Conservation (phyloP, 345 rosid genomes). For the Angophora floribunda region DNA sequence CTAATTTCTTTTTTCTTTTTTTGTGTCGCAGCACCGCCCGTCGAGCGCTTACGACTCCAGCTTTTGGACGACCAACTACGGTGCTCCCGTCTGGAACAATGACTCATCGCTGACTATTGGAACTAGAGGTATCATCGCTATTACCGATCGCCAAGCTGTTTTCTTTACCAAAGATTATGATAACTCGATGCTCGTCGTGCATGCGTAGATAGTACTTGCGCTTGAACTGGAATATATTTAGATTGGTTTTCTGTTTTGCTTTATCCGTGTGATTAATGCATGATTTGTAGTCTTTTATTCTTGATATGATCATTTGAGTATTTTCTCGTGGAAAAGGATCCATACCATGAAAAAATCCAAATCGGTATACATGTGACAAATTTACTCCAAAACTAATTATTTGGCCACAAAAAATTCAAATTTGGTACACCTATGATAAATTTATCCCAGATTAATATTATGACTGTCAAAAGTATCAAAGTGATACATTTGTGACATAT, state of each 20-base stretch:
- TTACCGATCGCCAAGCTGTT: background rate
- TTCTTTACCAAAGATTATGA: background rate
- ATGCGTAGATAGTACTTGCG: background rate
- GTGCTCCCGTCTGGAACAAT: conserved; percentile 80
- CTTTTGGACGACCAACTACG: conserved; percentile 72
- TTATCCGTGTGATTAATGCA: background rate
- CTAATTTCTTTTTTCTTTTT: background rate
- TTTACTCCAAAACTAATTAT: too few relatives aligned
- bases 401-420: too few relatives aligned
- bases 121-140: conserved; percentile 41
- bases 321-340: background rate
- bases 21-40: conserved; percentile 38
- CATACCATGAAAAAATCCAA: too few relatives aligned
- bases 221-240: background rate
- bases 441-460: too few relatives aligned
- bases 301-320: background rate
- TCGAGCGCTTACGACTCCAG: conserved; percentile 57
- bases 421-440: too few relatives aligned
- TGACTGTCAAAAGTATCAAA: too few relatives aligned
- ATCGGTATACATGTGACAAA: too few relatives aligned
- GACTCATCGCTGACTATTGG: conserved; percentile 77
- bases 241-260: background rate
- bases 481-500: too few relatives aligned
- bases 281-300: background rate
- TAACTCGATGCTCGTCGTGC: background rate